Evolutionary conservation across 208 protist species (phyloP), one percentile per base, ranked within the genome.

Genomic region (Herpetomonas samuelpessoai): DNA sequence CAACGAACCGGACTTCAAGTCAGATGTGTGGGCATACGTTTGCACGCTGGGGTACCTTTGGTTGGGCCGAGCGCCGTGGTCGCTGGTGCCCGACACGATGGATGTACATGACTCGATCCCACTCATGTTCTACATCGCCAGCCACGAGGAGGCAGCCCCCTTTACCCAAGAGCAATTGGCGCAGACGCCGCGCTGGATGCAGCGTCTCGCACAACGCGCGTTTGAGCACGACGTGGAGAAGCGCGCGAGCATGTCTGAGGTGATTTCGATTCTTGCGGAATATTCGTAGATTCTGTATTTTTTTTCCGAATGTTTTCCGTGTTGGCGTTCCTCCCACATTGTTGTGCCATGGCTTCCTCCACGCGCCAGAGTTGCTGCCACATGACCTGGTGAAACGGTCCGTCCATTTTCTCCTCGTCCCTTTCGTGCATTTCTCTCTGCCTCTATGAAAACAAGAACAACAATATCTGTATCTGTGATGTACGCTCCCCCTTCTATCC

Each of bases 11-110:
- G 57, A 73, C 57, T 58, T 73, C 55, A 80, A 80, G 64, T 88
- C 81, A 9, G 81, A 88, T 62, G 77, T 82, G 30, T 88, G 81
- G 81, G 76, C 81, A 10, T 84, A 77, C 55, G 81, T 69, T 18
- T 88, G 81, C 57, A 84, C 75, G 50, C 60, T 88, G 56, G 12
- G 81, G 61, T 67, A 83, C 38, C 64, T 88, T 31, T 83, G 77
- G 74, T 65, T 74, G 3, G 65, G 68, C 19, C 24, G 68, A 35
- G 19, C 60, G 14, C 81, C 81, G 55, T 88, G 77, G 77, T 71
- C 69, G 24, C 41, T 39, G 24, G 56, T 48, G 12, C 53, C 55
- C 35, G 55, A 59, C 4, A 19, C 47, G 28, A 58, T 79, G 30
- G 58, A 70, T 0, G 41, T 57, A 0, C 45, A 62, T 25, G 75